Conservation (phyloP, 1,139 yeast genomes). For the Candida mesenterica region DNA sequence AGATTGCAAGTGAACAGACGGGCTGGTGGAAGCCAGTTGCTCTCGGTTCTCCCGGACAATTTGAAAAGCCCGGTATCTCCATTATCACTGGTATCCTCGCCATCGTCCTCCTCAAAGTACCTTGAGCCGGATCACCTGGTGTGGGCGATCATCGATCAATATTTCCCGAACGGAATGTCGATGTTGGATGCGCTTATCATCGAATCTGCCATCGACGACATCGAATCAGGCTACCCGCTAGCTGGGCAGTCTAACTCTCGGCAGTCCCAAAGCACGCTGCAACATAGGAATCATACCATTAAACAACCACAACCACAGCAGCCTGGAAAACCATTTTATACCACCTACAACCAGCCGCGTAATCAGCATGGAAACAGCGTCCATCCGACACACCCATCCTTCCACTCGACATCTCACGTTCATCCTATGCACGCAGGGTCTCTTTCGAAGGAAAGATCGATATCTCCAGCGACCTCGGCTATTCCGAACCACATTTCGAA, state of each 20-base stretch:
- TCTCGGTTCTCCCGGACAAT: constrained; percentile 12
- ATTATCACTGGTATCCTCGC: constrained; percentile 11
- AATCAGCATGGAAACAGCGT: constrained; percentile 15
- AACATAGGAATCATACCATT: constrained; percentile 2
- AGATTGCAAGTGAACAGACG: neutral
- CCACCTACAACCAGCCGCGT: constrained; percentile 27
- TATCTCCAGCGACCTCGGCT: constrained; percentile 20
- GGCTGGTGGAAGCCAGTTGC: constrained; percentile 1
- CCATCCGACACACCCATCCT: constrained; percentile 8
- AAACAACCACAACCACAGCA: constrained; percentile 17
- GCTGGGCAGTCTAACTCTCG: too few species aligned
- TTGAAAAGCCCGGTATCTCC: constrained; percentile 10
- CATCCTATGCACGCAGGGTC: neutral
- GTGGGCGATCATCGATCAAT: constrained; percentile 56
- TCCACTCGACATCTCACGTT: constrained; percentile 1
- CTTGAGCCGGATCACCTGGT: constrained; percentile 67
- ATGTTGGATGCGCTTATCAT: constrained; percentile 67
- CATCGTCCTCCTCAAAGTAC: constrained; percentile 13
- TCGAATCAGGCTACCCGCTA: too few species aligned
- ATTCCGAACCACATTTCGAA: constrained; percentile 3
- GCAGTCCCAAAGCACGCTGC: constrained; percentile 4
- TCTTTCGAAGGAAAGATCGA: constrained; percentile 28
- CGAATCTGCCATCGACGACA: constrained; percentile 33
- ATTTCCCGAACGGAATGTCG: constrained; percentile 67
- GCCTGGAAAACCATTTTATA: constrained; percentile 16